These are phyloP conservation scores for Fusarium verticillioides DNA, from an alignment of 2,329 filamentous ascomycete species.

Conservation along the genomic window DNA sequence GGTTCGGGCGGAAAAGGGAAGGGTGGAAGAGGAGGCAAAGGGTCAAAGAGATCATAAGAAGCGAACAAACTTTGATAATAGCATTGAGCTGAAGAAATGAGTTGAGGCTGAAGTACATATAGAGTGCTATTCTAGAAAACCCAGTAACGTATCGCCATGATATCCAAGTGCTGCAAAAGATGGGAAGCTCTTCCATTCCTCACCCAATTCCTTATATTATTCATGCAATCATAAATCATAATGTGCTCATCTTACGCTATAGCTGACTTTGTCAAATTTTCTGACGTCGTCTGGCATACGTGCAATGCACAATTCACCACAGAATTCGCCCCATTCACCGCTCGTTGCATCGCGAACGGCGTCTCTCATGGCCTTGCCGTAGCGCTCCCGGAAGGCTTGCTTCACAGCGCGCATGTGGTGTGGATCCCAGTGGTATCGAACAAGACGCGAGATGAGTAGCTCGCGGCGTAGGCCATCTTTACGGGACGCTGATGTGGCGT, in stretches of 20 bases:
- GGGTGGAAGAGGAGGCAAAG: constrained; percentile 53
- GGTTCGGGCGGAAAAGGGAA: constrained; percentile 50
- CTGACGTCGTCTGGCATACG: constrained; percentile 70
- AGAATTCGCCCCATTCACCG: constrained; percentile 82
- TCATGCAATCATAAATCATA: constrained; percentile 16
- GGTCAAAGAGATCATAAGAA: constrained; percentile 54
- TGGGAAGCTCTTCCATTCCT: neutral
- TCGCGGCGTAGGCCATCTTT: constrained; percentile 81
- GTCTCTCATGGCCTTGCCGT: constrained; percentile 77
- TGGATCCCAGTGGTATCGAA: constrained; percentile 93
- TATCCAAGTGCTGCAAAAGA: constrained; percentile 11
- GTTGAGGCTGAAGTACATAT: constrained; percentile 14
- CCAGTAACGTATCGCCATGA: constrained; percentile 14
- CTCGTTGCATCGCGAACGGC: constrained; percentile 82
- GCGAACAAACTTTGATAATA: neutral
- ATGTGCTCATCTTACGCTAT: constrained; percentile 20
- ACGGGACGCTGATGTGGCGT: constrained; percentile 81
- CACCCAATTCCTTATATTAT: neutral
- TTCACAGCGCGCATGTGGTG: constrained; percentile 84
- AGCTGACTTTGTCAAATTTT: constrained; percentile 57
- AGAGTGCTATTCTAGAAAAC: constrained; percentile 22
- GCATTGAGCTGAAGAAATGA: neutral
- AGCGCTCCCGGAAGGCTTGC: constrained; percentile 81
- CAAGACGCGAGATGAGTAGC: constrained; percentile 85
- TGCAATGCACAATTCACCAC: constrained; percentile 73